Evolutionary conservation across 2,329 filamentous ascomycete genomes (phyloP), one percentile per base, ranked within the genome.

Genomic region (Microsporum audouinii): DNA sequence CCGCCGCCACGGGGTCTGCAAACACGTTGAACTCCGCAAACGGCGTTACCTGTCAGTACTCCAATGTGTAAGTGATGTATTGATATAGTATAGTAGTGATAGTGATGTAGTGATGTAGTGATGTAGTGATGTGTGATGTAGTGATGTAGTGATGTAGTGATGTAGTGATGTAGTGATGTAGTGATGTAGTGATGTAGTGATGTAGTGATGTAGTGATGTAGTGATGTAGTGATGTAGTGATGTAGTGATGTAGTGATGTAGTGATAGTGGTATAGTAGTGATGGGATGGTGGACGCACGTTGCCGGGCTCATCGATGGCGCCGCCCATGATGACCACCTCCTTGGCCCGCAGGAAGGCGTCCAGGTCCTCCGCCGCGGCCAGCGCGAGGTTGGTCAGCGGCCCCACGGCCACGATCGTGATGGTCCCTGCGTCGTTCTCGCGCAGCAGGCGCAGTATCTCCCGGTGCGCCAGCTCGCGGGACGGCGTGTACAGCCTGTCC

Each of bases 241-340:
- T 17, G 17, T 17, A 17, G 17, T 17, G 17, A 17, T 17, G n/a
- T n/a, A 17, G 17, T 17, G 17, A 17, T 17, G 17, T n/a, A 34
- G 57, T 17, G 10, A 47, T 8, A 23, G n/a, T 1, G 29, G 23
- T 23, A 23, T 45, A 45, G 12, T 17, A 45, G 7, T 14, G 12
- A 38, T 31, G 31, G 2, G 33, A 17, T 17, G 17, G 17, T 17
- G 17, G 17, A 17, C 12, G 3, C 69, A 89, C 85, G 73, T 99
- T 99, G 67, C 94, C 94, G 58, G 85, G 82, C 51, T 85, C 77
- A 62, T 88, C 80, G 60, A 99, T 82, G 29, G 89, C 86, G 63
- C 94, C 94, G 62, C 92, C 94, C 94, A 99, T 99, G 55, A 96
- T 88, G 2, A 96, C 87, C 2, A 99, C 82, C 74, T 97, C 91